Base-by-base conservation (phyloP, 257 asterid species). In the Ligustrum vulgare region DNA sequence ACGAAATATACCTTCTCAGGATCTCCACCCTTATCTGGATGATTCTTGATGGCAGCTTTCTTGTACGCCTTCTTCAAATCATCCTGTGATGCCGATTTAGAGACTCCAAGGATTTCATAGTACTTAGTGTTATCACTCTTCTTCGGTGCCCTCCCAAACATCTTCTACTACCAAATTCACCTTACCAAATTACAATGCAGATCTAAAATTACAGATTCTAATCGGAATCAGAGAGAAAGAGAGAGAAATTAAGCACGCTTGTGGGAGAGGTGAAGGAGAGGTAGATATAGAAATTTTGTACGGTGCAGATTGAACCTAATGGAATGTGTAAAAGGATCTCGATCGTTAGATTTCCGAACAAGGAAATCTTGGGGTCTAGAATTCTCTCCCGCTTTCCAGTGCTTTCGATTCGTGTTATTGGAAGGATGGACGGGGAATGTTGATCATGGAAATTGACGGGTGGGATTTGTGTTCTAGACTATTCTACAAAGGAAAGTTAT, bases 111-210 rank as follows among this genome's bases (percentile, higher is more conserved):
- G 31, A 72, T 25, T 60, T 71, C 81, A 71, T 77, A 77, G 28
- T 77, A 77, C 81, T 71, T 77, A 2, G 77, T 71, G 62, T 77
- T 77, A 5, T 77, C 77, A 49, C 81, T 77, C 77, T 71, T 77
- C 77, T 77, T 77, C 33, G 81, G 77, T 36, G 81, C 72, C 70
- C 81, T 77, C 22, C 77, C 81, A 34, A 77, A 77, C 81, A 77
- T 77, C 79, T 67, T 15, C 3, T 49, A 49, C 60, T 49, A 16
- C 22, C 8, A 13, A 49, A 49, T 18, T 18, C 20, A 13, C 20
- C 22, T 49, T 49, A 18, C 20, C 22, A 15, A 43, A 16, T 49
- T 4, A 15, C 60, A 13, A 15, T 6, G 16, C 22, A 49, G 22
- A 49, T 15, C 6, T 15, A 49, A 49, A 5, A 49, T 15, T 15